Evolutionary conservation across 257 asterid species (phyloP).

Genomic region (Datura wrightii): DNA sequence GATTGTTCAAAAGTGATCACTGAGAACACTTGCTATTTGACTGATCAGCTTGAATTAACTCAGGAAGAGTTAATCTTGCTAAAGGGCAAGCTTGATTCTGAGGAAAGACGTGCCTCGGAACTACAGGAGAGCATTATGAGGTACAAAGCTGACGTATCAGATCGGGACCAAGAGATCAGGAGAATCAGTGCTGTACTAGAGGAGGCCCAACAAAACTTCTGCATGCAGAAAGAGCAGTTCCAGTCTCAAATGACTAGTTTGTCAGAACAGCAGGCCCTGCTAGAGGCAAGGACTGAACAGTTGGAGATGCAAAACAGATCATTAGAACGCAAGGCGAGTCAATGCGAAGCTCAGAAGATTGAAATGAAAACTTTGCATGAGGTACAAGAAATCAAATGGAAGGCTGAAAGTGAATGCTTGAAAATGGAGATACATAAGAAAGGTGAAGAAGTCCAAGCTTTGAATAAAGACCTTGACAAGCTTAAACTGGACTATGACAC

Average conservation of each 20-base stretch:
- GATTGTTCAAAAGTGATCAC: conserved; percentile 32
- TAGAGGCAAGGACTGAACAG: conserved; percentile 53
- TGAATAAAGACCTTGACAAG: conserved; percentile 52
- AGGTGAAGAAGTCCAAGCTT: conserved; percentile 36
- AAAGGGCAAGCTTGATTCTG: conserved; percentile 53
- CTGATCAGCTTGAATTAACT: conserved; percentile 35
- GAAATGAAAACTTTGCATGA: conserved; percentile 54
- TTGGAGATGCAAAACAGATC: conserved; percentile 46
- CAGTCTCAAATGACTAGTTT: conserved; percentile 55
- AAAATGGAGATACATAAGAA: conserved; percentile 49
- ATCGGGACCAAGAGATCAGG: conserved; percentile 51
- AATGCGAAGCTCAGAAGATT: conserved; percentile 50
- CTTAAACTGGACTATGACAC: conserved; percentile 55
- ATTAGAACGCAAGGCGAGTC: conserved; percentile 48
- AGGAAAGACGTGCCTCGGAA: conserved; percentile 45
- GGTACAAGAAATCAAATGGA: conserved; percentile 48
- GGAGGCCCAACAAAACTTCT: conserved; percentile 50
- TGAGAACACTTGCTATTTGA: conserved; percentile 27
- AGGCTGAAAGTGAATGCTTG: conserved; percentile 45
- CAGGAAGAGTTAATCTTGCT: conserved; percentile 35
- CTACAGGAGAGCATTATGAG: conserved; percentile 48
- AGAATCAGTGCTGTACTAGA: conserved; percentile 51
- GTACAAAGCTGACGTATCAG: conserved; percentile 41
- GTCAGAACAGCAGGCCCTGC: conserved; percentile 46
- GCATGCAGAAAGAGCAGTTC: conserved; percentile 61